Evolutionary conservation across 768 basidiomycete species (phyloP), one percentile per base, ranked within the genome.

Genomic region (Phanerochaete sordida): DNA sequence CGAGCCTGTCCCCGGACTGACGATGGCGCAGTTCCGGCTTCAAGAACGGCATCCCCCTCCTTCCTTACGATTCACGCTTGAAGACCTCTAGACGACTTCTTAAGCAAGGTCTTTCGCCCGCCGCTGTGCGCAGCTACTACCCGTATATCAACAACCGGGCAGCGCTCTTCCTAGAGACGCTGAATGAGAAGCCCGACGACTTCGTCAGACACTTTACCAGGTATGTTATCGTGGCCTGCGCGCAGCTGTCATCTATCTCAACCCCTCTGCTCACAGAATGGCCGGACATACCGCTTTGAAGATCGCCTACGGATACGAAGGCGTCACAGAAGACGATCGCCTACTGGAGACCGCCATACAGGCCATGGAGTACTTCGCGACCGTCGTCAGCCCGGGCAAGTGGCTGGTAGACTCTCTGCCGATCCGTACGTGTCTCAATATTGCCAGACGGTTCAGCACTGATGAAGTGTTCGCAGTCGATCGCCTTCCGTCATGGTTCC

Each of bases 201-300:
- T 66, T 83, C 2, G 65, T 70, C 0, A 63, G 71, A 2, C 73
- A 80, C 31, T 64, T 82, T 46, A 76, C 80, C 9, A 70, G 72
- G 79, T 78, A 56, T 47, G 74, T 60, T n/a, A 24, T 39, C 8
- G 2, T 7, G 24, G 28, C 16, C 11, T 13, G 30, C 19, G 1
- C 35, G 15, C 7, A n/a, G 48, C 1, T 8, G 19, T 27, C 8
- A 30, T 39, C 23, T 26, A 21, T 15, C 44, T 16, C 1, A 50
- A 9, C 24, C 23, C 43, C 35, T 16, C 19, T 31, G 26, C 43
- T 16, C 7, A 48, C 30, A 74, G 73, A n/a, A 62, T 62, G 8
- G 66, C 73, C 0, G 71, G 63, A 7, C 55, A 64, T 1, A 65
- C 66, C 45, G 69, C 71, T 39, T 39, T 71, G 50, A 66, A 64